Evolutionary conservation across 768 basidiomycete genomes (phyloP), one percentile per base, ranked within the genome.

Genomic region (Kwoniella sp.): DNA sequence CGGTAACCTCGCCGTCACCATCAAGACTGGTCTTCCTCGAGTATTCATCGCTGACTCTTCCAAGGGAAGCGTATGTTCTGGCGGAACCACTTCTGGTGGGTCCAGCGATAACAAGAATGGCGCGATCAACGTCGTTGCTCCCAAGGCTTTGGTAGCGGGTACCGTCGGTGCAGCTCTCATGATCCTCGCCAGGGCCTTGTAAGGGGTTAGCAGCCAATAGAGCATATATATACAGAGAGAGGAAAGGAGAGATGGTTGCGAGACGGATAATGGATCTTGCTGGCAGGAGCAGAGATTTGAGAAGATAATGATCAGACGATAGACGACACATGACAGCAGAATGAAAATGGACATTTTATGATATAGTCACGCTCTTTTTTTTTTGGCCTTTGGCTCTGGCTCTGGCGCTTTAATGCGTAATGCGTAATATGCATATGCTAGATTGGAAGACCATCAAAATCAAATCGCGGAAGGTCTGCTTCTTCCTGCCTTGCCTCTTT

Each of bases 1-100:
- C 37, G 76, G 76, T n/a, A 68, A 73, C 46, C 68, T 79, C 44
- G 54, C 59, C 1, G 67, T 74, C 19, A 65, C 59, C 15, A 60
- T 78, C 55, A 64, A 63, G 12, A 56, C 48, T 9, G 78, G 78
- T 12, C 52, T 68, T 44, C 78, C 78, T 1, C 48, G 65, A 30
- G 72, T 79, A 19, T 64, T 74, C 52, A 71, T 79, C 30, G 71
- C 63, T 7, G 53, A 57, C 15, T 62, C 65, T 8, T 55, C 68
- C 47, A 71, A 68, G 36, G 72, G 73, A 13, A 67, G 29, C 53
- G 55, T 73, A 17, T 73, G 71, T 47, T 56, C 62, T 10, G 26
- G 26, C 27, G 29, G 27, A n/a, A n/a, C n/a, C 2, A 57, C 62
- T 36, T 21, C 48, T 12, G 36, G 46, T 2, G 29, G 55, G 4